Conservation (phyloP, 73 alveolate species). For the Blepharisma stoltei region DNA sequence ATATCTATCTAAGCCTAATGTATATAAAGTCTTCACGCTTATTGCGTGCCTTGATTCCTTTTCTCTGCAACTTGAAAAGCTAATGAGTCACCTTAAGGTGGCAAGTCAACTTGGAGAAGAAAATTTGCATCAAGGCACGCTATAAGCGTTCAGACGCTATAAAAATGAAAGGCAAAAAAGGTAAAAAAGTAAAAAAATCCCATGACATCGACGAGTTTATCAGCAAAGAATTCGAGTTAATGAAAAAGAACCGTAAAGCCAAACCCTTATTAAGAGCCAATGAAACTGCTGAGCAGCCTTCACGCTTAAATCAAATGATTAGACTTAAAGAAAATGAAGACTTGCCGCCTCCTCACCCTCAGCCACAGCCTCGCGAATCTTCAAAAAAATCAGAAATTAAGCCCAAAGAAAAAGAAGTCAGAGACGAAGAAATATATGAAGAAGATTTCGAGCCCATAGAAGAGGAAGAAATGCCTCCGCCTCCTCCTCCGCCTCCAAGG, state of each 20-base stretch:
- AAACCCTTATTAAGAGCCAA: conserved; percentile 14
- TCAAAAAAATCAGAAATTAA: neutral
- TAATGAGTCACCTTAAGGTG: too few species aligned
- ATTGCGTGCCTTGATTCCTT: too few species aligned
- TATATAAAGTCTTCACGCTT: too few species aligned
- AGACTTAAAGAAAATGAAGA: neutral
- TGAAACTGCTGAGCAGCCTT: neutral
- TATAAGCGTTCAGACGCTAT: too few species aligned
- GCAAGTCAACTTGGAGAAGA: too few species aligned
- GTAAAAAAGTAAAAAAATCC: neutral
- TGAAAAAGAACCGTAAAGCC: neutral
- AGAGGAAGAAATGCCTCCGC: conserved; percentile 8
- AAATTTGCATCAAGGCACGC: too few species aligned
- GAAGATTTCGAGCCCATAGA: conserved; percentile 16
- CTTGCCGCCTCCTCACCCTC: neutral
- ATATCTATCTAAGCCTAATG: too few species aligned
- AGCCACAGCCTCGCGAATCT: neutral
- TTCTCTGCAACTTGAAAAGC: too few species aligned
- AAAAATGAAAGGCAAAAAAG: too few species aligned
- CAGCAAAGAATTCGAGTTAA: neutral
- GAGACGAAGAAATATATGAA: conserved; percentile 21
- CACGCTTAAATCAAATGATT: conserved; percentile 9
- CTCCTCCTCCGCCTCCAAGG: neutral
- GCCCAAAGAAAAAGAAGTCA: neutral
- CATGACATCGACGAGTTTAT: conserved; percentile 25